These are phyloP conservation scores for Claviceps humidiphila DNA, from an alignment of 2,329 filamentous ascomycete species.

Conservation along the genomic window DNA sequence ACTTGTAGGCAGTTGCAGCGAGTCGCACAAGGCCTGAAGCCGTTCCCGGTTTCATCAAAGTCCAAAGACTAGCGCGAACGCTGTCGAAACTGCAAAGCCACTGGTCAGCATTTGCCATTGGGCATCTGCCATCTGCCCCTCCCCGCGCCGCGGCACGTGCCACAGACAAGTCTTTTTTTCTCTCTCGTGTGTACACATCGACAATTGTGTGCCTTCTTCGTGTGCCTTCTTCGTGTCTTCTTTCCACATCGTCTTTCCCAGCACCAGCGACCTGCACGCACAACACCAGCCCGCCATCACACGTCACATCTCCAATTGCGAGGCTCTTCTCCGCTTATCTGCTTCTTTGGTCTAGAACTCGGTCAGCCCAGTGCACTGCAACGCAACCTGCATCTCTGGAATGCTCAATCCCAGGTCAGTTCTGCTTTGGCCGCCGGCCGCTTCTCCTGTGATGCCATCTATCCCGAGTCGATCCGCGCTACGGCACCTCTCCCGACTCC, in stretches of 20 bases:
- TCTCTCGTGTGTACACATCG: background rate
- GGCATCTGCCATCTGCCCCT: too few relatives aligned
- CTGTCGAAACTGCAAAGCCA: too few relatives aligned
- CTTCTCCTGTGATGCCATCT: conserved; percentile 4
- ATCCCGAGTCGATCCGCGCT: conserved; percentile 1
- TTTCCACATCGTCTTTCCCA: background rate
- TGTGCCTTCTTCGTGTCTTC: background rate
- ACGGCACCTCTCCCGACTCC: conserved; percentile 4
- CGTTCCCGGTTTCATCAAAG: too few relatives aligned
- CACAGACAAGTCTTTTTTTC: background rate
- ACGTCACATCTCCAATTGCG: background rate
- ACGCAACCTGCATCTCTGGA: conserved; percentile 1
- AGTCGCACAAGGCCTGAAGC: too few relatives aligned
- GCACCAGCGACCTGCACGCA: background rate
- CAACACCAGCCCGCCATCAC: background rate
- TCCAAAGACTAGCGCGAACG: too few relatives aligned
- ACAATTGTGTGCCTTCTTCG: too few relatives aligned
- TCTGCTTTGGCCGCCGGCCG: conserved; percentile 5
- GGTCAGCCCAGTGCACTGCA: background rate
- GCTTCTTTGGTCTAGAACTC: too few relatives aligned
- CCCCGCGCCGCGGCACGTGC: background rate
- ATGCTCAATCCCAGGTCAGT: conserved; percentile 4
- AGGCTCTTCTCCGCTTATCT: background rate
- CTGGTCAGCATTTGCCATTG: too few relatives aligned
- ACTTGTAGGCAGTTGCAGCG: too few relatives aligned